phyloP scores from a whole-genome alignment of 805 yeast species.

The Pichia exigua region DNA sequence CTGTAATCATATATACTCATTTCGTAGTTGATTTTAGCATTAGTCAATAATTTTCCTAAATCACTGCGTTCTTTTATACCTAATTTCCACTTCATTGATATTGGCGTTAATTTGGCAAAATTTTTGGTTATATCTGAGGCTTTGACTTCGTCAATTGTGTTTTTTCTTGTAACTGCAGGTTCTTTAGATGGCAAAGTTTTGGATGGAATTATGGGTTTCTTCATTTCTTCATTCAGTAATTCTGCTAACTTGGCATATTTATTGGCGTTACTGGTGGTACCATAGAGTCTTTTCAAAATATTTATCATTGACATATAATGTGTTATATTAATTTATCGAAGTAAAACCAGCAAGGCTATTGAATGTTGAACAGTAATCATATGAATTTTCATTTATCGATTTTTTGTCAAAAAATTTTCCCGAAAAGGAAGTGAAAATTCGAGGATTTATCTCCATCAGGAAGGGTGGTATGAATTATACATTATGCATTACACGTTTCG shows the following conservation, averaged over 20 bases:
- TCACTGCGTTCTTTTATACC: conserved; percentile 1
- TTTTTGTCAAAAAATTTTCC: neutral
- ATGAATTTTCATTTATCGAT: neutral
- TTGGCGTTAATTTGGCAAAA: conserved; percentile 10
- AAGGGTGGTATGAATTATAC: no score
- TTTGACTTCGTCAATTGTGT: conserved; percentile 3
- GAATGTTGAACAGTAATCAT: neutral
- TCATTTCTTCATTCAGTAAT: neutral
- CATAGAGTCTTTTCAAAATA: neutral
- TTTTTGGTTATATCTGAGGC: conserved; percentile 14
- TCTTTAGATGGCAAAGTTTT: neutral
- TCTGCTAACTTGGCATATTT: neutral
- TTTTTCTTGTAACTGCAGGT: neutral
- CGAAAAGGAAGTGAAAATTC: neutral
- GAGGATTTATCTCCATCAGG: neutral
- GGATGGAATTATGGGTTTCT: neutral
- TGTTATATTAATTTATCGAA: neutral
- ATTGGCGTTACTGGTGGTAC: neutral
- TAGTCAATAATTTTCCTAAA: conserved; percentile 36
- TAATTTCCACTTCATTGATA: conserved; percentile 7
- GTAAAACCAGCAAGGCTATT: neutral
- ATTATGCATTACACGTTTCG: neutral
- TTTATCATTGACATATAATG: neutral
- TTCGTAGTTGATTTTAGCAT: conserved; percentile 40
- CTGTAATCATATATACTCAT: conserved; percentile 50